Evolutionary conservation across 176 grass and related monocot genomes (phyloP).

Genomic region (Cymbopogon citratus): DNA sequence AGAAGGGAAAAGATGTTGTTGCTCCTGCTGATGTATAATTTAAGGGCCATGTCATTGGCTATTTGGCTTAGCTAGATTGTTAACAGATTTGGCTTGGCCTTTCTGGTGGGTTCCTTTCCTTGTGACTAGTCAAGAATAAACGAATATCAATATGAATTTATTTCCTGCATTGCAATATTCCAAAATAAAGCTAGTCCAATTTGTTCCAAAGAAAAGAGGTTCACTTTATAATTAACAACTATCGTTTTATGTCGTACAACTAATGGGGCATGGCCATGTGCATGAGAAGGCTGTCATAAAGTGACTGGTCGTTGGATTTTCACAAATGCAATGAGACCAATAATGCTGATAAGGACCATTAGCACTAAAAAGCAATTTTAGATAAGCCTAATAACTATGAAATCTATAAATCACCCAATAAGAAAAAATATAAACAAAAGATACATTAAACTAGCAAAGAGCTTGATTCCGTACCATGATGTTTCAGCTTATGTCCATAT

Average conservation of each 20-base stretch:
- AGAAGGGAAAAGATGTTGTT: background rate
- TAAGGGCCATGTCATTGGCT: conserved; percentile 7
- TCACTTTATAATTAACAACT: conserved; percentile 21
- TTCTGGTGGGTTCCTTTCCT: conserved; percentile 16
- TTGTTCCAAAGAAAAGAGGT: conserved; percentile 5
- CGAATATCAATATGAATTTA: conserved; percentile 11
- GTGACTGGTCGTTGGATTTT: conserved; percentile 28
- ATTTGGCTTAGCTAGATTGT: conserved; percentile 14
- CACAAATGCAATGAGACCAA: conserved; percentile 30
- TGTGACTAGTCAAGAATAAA: conserved; percentile 17
- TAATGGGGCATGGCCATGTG: conserved; percentile 27
- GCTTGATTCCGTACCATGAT: conserved; percentile 31
- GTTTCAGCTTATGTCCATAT: conserved; percentile 36
- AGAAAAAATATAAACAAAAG: background rate
- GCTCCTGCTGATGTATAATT: conserved; percentile 18
- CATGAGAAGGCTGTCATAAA: conserved; percentile 34
- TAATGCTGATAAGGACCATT: conserved; percentile 38
- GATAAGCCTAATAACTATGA: conserved; percentile 20
- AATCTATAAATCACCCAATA: background rate
- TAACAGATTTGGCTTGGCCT: conserved; percentile 19
- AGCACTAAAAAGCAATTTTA: conserved; percentile 37
- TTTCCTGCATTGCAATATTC: conserved; percentile 14
- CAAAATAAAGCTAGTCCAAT: conserved; percentile 5
- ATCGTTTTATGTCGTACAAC: conserved; percentile 2
- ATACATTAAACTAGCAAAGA: conserved; percentile 31